Conservation (phyloP, 129 eudicot genomes). For the Scalesia atractyloides region DNA sequence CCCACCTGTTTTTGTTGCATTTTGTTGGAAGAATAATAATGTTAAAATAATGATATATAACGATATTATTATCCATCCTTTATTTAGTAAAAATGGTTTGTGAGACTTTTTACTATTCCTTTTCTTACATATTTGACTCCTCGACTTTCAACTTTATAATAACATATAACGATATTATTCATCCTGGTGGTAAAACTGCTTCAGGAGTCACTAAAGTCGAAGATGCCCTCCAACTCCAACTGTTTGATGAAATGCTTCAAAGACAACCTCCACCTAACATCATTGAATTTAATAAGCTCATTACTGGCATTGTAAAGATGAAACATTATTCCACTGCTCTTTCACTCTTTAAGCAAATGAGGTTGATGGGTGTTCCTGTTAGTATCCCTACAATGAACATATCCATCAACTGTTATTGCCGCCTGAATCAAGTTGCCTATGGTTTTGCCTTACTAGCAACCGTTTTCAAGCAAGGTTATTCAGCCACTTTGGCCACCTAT, state of each 20-base stretch:
- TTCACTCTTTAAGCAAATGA: conserved; percentile 22
- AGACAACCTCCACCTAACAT: conserved; percentile 40
- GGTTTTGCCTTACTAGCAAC: conserved; percentile 45
- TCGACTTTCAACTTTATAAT: too few species aligned
- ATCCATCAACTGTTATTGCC: conserved; percentile 38
- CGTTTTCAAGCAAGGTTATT: conserved; percentile 46
- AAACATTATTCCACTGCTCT: conserved; percentile 35
- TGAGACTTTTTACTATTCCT: too few species aligned
- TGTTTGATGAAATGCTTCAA: conserved; percentile 46
- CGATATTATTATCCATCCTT: too few species aligned
- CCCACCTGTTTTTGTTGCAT: too few species aligned
- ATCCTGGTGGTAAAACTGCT: neutral
- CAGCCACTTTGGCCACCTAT: conserved; percentile 32
- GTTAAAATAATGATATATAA: too few species aligned
- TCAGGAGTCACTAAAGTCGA: conserved; percentile 14
- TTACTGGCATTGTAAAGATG: conserved; percentile 34
- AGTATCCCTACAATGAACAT: conserved; percentile 32
- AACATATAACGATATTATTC: too few species aligned
- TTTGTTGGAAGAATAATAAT: too few species aligned
- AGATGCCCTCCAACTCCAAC: conserved; percentile 40
- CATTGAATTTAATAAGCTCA: conserved; percentile 26
- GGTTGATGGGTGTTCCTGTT: conserved; percentile 19
- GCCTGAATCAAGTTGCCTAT: conserved; percentile 24
- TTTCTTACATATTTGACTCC: too few species aligned
- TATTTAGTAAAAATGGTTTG: too few species aligned